Conservation (phyloP, 805 yeast genomes). For the Peterozyma xylosa region DNA sequence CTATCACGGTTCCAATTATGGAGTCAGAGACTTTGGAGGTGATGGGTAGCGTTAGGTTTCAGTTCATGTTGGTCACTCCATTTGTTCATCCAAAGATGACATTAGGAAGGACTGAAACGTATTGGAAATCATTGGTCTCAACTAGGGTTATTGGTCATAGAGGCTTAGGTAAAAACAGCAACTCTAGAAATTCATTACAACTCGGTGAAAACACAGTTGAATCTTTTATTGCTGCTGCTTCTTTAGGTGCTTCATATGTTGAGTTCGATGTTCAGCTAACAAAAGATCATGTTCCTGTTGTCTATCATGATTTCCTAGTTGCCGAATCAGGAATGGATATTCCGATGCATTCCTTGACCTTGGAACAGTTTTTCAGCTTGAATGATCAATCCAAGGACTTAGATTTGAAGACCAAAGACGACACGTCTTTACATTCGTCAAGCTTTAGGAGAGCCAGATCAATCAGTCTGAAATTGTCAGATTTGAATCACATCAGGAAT, state of each 20-base stretch:
- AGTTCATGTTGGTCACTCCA: constrained; percentile 62
- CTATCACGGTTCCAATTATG: constrained; percentile 67
- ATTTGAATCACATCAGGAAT: constrained; percentile 13
- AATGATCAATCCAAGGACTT: constrained; percentile 21
- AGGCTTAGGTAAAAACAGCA: constrained; percentile 84
- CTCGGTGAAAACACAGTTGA: constrained; percentile 94
- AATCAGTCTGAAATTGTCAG: constrained; percentile 20
- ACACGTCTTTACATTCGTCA: constrained; percentile 18
- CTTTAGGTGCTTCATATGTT: constrained; percentile 92
- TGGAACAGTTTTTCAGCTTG: constrained; percentile 75
- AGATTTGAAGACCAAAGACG: constrained; percentile 18
- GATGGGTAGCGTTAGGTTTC: constrained; percentile 73
- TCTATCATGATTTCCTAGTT: constrained; percentile 89
- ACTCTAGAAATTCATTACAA: constrained; percentile 69
- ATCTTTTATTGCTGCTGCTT: constrained; percentile 92
- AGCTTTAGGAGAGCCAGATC: constrained; percentile 27
- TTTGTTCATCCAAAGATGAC: constrained; percentile 65
- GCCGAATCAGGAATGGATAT: constrained; percentile 95
- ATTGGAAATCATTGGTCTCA: constrained; percentile 85
- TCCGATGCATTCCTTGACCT: constrained; percentile 88
- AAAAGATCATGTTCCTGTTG: constrained; percentile 84
- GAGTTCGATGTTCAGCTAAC: constrained; percentile 96
- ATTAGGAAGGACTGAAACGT: constrained; percentile 63
- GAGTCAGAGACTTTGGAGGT: constrained; percentile 66
- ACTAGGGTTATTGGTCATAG: constrained; percentile 95